phyloP scores from a whole-genome alignment of 352 stramenopile species.

The Heterotrichella gracilis region DNA sequence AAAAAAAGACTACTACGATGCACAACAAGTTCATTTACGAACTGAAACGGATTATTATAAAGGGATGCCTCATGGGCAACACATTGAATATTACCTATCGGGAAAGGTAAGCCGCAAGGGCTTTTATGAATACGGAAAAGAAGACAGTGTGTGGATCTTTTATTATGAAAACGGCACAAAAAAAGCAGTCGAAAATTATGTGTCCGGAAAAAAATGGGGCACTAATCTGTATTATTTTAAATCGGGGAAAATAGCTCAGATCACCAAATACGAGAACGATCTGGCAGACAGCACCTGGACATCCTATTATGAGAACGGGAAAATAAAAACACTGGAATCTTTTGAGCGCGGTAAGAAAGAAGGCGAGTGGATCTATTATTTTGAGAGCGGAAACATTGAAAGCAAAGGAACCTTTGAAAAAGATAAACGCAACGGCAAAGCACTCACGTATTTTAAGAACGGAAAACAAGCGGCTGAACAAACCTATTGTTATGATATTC shows the following conservation, averaged over 20 bases:
- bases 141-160: background rate
- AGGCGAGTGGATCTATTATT: background rate
- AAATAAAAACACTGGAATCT: background rate
- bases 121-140: background rate
- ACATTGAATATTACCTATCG: background rate
- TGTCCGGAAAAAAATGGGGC: background rate
- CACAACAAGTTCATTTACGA: background rate
- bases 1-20: background rate
- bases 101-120: background rate
- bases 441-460: background rate
- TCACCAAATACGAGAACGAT: background rate
- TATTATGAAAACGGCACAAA: background rate
- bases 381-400: background rate
- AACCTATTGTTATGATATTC: background rate
- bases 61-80: background rate
- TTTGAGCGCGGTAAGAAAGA: background rate
- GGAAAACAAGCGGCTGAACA: background rate
- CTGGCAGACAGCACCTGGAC: background rate
- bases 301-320: background rate
- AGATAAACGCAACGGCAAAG: background rate
- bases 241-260: background rate
- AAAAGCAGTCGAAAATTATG: background rate
- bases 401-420: background rate
- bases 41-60: background rate
- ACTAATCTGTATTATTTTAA: constrained; percentile 1